Base-by-base conservation (phyloP, 2,329 filamentous ascomycete species). In the Sclerotinia borealis region DNA sequence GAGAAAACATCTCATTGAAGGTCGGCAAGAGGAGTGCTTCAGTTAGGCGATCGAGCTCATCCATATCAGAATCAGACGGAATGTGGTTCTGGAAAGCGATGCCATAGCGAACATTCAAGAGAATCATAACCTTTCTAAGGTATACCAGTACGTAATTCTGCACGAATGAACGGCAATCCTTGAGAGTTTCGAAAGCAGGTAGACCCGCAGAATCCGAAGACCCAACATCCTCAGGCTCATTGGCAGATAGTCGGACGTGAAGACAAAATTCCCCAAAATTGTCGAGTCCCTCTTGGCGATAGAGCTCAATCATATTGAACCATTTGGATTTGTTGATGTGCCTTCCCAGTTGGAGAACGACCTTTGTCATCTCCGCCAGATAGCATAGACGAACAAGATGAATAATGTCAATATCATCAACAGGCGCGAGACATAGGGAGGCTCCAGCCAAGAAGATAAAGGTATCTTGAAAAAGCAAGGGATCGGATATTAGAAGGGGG, bases 111-210 rank as follows among this genome's bases (percentile, higher is more conserved):
- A 96, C 88, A 74, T 98, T 88, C 67, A 98, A 84, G 43, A 98
- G 84, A 54, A 99, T 84, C 50, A 87, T 83, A 9, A 84, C 83
- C 78, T 99, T 99, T 65, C 95, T 89, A 45, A 99, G 80, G 78
- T 97, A 99, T 0, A 86, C 82, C n/a, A 97, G 81, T 4, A 92
- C 92, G 72, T 98, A 99, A 71, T 89, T 92, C 66, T 87, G 85
- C 29, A 91, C 82, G 69, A 88, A 85, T 10, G 76, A 76, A 69
- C 86, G 84, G 75, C 83, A 83, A 37, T 79, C 80, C 60, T 80
- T 78, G 39, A 86, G 72, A 58, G 78, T 80, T 63, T 84, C 77
- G 52, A 87, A 77, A 13, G 79, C 80, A 9, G 80, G 78, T 70
- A 87, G 83, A 59, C 81, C 77, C 70, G 86, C 85, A 2, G 79